A percentile compares a stretch with the other conserved stretches of the same genome.
These are phyloP conservation scores for Talaromyces sp. DNA, from an alignment of 2,329 filamentous ascomycete species.

Conservation along the genomic window DNA sequence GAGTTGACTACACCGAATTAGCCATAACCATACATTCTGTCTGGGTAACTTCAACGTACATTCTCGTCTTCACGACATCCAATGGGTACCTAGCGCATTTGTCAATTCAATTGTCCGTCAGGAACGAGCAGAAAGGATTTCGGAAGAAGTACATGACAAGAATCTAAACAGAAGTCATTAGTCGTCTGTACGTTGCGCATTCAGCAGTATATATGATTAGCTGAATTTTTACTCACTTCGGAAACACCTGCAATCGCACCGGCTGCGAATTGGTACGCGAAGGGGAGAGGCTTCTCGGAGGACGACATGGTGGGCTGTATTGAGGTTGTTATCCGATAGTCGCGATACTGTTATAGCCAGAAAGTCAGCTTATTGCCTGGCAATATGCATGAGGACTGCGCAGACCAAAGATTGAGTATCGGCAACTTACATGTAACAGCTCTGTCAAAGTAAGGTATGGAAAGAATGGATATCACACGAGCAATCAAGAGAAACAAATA, in stretches of 20 bases:
- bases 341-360: not conserved
- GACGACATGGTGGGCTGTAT: conserved; percentile 52
- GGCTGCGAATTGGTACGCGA: conserved; percentile 91
- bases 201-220: not conserved
- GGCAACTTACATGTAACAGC: not conserved
- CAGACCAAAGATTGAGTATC: too few relatives aligned
- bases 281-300: conserved; percentile 71
- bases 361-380: not conserved
- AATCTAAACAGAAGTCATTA: conserved; percentile 21
- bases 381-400: not conserved
- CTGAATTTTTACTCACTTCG: conserved; percentile 60
- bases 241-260: conserved; percentile 97
- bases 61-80: conserved; percentile 96
- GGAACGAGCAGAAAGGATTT: not conserved
- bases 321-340: not conserved
- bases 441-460: too few relatives aligned
- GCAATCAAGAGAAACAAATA: not conserved
- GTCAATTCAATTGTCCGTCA: conserved; percentile 10
- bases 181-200: not conserved
- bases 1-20: conserved; percentile 62
- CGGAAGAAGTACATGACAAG: conserved; percentile 27
- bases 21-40: not conserved
- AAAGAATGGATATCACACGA: not conserved
- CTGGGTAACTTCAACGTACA: conserved; percentile 57
- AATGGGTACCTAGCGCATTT: conserved; percentile 76